phyloP scores from a whole-genome alignment of 208 protist species.

The Histomonas meleagridis region DNA sequence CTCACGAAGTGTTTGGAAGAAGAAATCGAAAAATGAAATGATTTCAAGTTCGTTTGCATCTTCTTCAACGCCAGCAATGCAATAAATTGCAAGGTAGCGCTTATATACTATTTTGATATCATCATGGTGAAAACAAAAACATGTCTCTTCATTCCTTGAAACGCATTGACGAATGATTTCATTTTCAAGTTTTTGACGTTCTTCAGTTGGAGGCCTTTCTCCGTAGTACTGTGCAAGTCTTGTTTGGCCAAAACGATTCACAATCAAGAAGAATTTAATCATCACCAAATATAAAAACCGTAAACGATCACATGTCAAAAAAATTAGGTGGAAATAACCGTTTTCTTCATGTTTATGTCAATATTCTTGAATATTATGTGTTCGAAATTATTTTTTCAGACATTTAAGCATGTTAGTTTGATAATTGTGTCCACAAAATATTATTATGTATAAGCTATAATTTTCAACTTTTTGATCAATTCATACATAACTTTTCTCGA shows the following conservation, averaged over 20 bases:
- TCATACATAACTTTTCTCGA: no score
- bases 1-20: conserved; percentile 24
- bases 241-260: background rate
- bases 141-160: background rate
- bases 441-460: no score
- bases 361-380: no score
- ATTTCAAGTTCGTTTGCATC: background rate
- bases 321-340: no score
- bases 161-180: conserved; percentile 36
- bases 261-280: conserved; percentile 22
- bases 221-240: conserved; percentile 17
- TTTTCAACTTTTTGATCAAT: no score
- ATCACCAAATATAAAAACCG: no score
- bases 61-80: conserved; percentile 31
- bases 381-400: no score
- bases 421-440: no score
- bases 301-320: no score
- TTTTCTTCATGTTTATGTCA: no score
- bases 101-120: conserved; percentile 12
- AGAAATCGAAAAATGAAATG: conserved; percentile 22
- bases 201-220: background rate
- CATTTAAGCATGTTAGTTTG: no score
- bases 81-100: conserved; percentile 15
- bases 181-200: background rate
- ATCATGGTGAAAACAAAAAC: background rate